Evolutionary conservation across 495 filamentous ascomycete species (phyloP), one percentile per base, ranked within the genome.

Genomic region (Venustampulla echinocandica): DNA sequence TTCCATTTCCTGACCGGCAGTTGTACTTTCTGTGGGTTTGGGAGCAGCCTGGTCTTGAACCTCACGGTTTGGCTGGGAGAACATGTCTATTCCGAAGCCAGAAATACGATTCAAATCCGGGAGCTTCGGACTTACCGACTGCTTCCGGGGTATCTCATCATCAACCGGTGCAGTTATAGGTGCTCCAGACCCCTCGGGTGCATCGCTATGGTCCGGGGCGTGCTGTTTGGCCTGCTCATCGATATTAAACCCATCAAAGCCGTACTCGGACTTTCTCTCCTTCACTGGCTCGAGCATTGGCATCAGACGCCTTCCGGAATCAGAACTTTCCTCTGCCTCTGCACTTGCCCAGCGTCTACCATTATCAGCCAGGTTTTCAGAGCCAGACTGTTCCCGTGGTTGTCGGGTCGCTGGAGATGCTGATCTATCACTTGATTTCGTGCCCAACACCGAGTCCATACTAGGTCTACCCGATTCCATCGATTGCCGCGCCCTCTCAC

Each of bases 31-130:
- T 30, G 15, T n/a, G 4, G 22, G 33, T 19, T 30, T 39, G 3
- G 34, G 14, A 22, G 24, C 19, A 10, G 33, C 17, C 21, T 27
- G 19, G 2, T 37, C 14, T 1, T 18, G 10, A 7, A 41, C 39
- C 17, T 44, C 43, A 3, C 19, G 15, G 28, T 11, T 43, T 21
- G 50, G 23, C 35, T 15, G 17, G 6, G 35, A 15, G 23, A 60
- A 61, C 24, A 58, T 25, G 38, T 61, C 58, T 40, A 61, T 61
- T 10, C 75, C 79, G 59, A 87, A 86, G 0, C 70, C 73, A 36
- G 82, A 85, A 48, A 85, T 61, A 33, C 81, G 75, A 42, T 73
- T 70, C 13, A 85, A 47, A 57, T 84, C 76, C 1, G 84, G 84
- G 14, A 89, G 65, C 39, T 75, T 69, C 1, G 70, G 77, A 42